Evolutionary conservation across 2,329 filamentous ascomycete species (phyloP), one percentile per base, ranked within the genome.

Genomic region (Zymoseptoria crescenta): DNA sequence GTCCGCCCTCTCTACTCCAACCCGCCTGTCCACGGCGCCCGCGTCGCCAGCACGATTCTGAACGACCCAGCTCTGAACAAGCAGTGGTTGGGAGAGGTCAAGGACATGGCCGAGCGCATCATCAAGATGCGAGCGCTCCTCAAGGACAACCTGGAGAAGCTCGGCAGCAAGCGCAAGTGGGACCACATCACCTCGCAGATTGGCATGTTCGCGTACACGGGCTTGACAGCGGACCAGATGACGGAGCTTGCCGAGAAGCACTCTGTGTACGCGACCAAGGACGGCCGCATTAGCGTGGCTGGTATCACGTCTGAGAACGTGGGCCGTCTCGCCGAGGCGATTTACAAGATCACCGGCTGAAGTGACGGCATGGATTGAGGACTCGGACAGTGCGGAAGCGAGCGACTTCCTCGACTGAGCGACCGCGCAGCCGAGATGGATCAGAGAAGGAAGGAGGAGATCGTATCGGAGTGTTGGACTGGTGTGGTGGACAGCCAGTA

Each of bases 121-220:
- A 97, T 99, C 78, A 89, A 86, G 76, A 99, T 99, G 94, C 90
- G 94, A 70, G 87, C 89, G 62, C 85, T 96, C 57, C 86, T 99
- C 73, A 95, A 94, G 84, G 84, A 91, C 70, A 95, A 97, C 81
- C 86, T 99, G 58, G 90, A 96, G 84, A 87, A 89, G 77, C 85
- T 96, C 63, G 93, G 93, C 74, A 94, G 89, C 81, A 91, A 91
- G 83, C 91, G 95, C 78, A 90, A 97, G 81, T 99, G 94, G 94
- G 89, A 87, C 75, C 94, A 99, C 83, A 99, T 99, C 79, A 97
- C 94, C 68, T 92, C 83, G 78, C 91, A 96, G 77, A 99, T 99
- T 72, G 94, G 94, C 80, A 99, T 99, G 94, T 99, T 99, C 74
- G 93, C 94, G 69, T 99, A 96, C 83, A 99, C 94, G 56, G 94